Percentiles rank a stretch among this genome's conserved stretches.
Evolutionary conservation across 345 rosid genomes (phyloP).

Genomic region (Gossypium stocksii): DNA sequence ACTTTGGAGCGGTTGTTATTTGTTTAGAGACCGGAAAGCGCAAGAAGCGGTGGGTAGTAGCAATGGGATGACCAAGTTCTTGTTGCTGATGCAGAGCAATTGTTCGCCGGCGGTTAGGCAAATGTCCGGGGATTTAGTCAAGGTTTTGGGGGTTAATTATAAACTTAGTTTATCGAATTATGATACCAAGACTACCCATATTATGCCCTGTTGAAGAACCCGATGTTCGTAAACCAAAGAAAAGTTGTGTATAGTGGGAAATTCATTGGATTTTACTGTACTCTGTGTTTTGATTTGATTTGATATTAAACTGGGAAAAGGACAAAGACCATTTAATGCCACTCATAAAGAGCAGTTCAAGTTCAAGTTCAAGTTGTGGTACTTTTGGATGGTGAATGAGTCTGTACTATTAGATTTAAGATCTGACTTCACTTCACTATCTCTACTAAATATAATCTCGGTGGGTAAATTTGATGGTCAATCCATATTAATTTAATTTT

Average conservation of each 20-base stretch:
- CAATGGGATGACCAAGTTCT: conserved; percentile 64
- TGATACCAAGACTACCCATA: conserved; percentile 83
- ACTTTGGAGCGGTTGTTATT: conserved; percentile 68
- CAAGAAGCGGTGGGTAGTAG: conserved; percentile 55
- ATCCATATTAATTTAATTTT: too few species aligned
- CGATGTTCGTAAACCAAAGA: conserved; percentile 36
- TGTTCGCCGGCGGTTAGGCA: conserved; percentile 63
- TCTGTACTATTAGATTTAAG: too few species aligned
- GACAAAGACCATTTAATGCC: not conserved
- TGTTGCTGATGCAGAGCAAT: conserved; percentile 82
- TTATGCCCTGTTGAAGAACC: conserved; percentile 65
- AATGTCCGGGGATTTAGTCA: conserved; percentile 74
- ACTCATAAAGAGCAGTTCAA: not conserved
- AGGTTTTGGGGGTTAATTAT: conserved; percentile 48
- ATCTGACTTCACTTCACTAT: too few species aligned
- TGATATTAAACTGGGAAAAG: not conserved
- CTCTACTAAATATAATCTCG: too few species aligned
- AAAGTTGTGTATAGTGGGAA: conserved; percentile 32
- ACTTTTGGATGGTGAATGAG: too few species aligned
- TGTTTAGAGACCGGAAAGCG: conserved; percentile 56
- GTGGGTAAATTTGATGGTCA: too few species aligned
- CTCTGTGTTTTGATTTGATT: not conserved
- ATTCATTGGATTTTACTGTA: not conserved
- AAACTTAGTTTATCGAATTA: conserved; percentile 55
- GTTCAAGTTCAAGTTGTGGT: not conserved